Base-by-base conservation (phyloP, 345 rosid species). In the Durio zibethinus region DNA sequence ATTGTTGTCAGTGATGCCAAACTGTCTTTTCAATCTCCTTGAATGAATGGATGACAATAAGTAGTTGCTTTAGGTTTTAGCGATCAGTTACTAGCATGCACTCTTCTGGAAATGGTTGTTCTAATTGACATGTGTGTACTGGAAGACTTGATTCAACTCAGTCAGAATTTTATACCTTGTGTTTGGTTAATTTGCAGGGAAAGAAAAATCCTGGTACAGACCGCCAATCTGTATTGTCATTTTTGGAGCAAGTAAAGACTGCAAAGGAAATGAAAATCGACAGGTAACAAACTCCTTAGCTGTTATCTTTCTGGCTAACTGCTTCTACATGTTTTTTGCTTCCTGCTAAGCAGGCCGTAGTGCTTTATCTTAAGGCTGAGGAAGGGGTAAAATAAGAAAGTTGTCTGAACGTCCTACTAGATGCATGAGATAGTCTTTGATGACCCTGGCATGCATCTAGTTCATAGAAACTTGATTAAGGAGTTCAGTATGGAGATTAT, bases 191-290 rank as follows among this genome's bases (percentile, higher is more conserved):
- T 79, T 66, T 45, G 42, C 83, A 89, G 96, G 96, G 96, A 56
- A 91, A 89, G 86, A 91, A 85, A 84, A 91, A 91, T 80, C 96
- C 96, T n/a, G 91, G 89, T 40, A 89, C 89, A 16, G 92, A 88
- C 65, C 69, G 29, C 57, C 74, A 76, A 7, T 85, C 91, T 54
- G 92, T 87, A 65, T 71, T 57, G 64, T 78, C 76, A 10, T 91
- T 91, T 78, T 75, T 91, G 87, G 78, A 84, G 68, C 85, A 86
- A 86, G 92, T 91, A 72, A 89, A 66, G 82, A 68, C 68, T 15
- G 93, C 93, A 52, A 87, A 75, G 80, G 93, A 88, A 85, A 89
- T 87, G 92, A 86, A 89, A 82, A 87, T 91, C 33, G 93, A 91
- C 83, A 91, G 90, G 96, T 86, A 83, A 33, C 45, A 25, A 23